Base-by-base conservation (phyloP, 1,139 yeast genomes). In the Williopsis jadinii region DNA sequence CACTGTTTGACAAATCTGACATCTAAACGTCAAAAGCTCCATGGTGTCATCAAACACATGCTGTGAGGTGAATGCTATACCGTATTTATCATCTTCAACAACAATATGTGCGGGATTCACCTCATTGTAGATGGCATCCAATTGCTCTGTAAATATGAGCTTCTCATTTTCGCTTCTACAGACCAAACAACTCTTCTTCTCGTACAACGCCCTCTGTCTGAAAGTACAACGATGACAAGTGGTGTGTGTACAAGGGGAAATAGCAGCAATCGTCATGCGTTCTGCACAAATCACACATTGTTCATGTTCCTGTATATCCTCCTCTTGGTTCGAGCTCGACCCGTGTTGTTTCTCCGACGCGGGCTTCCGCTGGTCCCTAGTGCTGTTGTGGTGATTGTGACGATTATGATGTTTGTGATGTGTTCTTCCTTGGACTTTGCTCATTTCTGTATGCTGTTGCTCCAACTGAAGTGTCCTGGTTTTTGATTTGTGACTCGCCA, bases 231-330 rank as follows among this genome's bases (percentile, higher is more conserved):
- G 65, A 58, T 87, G 88, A 61, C 99, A 92, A 0, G 90, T 80
- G 24, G 71, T 72, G 59, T 92, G 97, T 53, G 81, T 81, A 63
- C 99, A 92, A 1, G 90, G 85, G 3, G 92, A 76, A 12, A 84
- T 61, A 0, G 95, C 85, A 3, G 80, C 79, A 54, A 72, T 75
- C 19, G 52, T 54, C 34, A 88, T 70, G 35, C 66, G 68, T 38
- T 85, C 83, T 1, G 97, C 95, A 66, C 99, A 92, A 43, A 92
- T 86, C 32, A 88, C 63, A 67, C 97, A 90, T 27, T 68, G 61
- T 27, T 73, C 77, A 9, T 53, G 49, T 14, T 63, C 66, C 12
- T 61, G 63, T 5, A 60, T 63, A 12, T 60, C 66, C 6, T 60
- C 67, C 1, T 59, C 66, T n/a, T 50, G 62, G 2, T 41, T 51